A percentile compares a stretch with the other conserved stretches of the same genome.
Conservation (phyloP, 2,329 filamentous ascomycete species). For the Madurella mycetomatis region DNA sequence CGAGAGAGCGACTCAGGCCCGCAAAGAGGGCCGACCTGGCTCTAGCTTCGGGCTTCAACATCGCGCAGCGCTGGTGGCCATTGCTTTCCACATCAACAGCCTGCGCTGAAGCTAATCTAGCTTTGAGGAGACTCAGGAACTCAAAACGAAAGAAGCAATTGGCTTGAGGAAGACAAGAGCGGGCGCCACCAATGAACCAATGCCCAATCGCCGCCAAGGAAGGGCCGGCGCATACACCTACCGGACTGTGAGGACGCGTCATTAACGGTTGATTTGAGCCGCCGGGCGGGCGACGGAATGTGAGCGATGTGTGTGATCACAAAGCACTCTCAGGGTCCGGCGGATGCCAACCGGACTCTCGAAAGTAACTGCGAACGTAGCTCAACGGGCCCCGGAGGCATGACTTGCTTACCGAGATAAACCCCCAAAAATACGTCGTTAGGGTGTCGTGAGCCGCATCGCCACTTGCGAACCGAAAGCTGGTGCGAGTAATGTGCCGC, state of each 20-base stretch:
- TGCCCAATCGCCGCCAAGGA: constrained; percentile 6
- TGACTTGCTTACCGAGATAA: background rate
- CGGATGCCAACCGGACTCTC: background rate
- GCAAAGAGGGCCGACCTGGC: constrained; percentile 10
- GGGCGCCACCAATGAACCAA: constrained; percentile 9
- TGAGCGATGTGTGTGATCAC: too few relatives aligned
- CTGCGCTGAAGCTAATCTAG: constrained; percentile 1
- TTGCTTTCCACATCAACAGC: constrained; percentile 16
- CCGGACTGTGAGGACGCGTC: background rate
- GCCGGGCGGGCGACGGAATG: too few relatives aligned
- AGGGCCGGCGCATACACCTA: background rate
- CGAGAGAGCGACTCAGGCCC: constrained; percentile 10
- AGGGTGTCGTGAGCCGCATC: constrained; percentile 1
- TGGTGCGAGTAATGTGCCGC: background rate
- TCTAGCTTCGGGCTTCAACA: constrained; percentile 21
- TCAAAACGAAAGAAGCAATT: constrained; percentile 9
- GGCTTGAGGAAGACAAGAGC: background rate
- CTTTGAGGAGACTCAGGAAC: background rate
- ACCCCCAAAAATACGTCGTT: constrained; percentile 1
- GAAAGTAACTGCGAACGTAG: background rate
- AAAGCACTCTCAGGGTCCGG: too few relatives aligned
- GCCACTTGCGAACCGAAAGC: constrained; percentile 6
- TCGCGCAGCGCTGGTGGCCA: constrained; percentile 19
- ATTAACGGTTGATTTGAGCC: background rate
- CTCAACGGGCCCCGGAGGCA: background rate